Evolutionary conservation across 2,329 filamentous ascomycete species (phyloP), one percentile per base, ranked within the genome.

Genomic region (Epichloe sp.): DNA sequence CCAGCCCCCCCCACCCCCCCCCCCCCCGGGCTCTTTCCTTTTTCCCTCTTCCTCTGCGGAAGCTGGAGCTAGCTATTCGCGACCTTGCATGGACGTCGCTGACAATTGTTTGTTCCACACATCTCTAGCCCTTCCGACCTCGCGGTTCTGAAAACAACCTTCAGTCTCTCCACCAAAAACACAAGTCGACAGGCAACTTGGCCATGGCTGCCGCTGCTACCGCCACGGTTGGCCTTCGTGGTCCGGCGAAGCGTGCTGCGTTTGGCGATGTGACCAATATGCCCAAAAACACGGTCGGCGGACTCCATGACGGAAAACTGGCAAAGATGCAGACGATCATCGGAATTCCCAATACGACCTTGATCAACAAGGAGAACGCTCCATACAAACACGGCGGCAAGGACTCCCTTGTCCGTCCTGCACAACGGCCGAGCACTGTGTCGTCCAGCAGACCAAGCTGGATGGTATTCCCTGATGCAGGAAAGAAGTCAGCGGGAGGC

Each of bases 241-340:
- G 66, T 40, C 64, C 79, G 52, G 74, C 82, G 51, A 93, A 90
- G 71, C 82, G 89, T 58, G 82, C 83, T 55, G 87, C 82, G 12
- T 89, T 94, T 67, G 86, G 80, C 47, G 89, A 95, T 64, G 78
- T 93, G 55, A 93, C 86, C 73, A 91, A 90, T 62, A 82, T 76
- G 44, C 62, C 73, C 41, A 69, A 71, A 54, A 63, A 65, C 44
- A 56, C 57, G 37, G 60, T 59, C 36, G 54, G 61, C 31, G 58
- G 53, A 43, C 58, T 63, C 26, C 61, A 69, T 47, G 58, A 66
- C 34, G 60, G 55, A 50, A 74, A 74, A 60, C 58, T 56, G 14
- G 52, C 57, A 51, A 73, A 72, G 54, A 56, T 56, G 37, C 53
- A 62, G 44, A 47, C 58, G 17, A 53, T 53, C 23, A 56, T 57